Evolutionary conservation across 305 asterid genomes (phyloP), one percentile per base, ranked within the genome.

Genomic region (Petunia hybrid): DNA sequence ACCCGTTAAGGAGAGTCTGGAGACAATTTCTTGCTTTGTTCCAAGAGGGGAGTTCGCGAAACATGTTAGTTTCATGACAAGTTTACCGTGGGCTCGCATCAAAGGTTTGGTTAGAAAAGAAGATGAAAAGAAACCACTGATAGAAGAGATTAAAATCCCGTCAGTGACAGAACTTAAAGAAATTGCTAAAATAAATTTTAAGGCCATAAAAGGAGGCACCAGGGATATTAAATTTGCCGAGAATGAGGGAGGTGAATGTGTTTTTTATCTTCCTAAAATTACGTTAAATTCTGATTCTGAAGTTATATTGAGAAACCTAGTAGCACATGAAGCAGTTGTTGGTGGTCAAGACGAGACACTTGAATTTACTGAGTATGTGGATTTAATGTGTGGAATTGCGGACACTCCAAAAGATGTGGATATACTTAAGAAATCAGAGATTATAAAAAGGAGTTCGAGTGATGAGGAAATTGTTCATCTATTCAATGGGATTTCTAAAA

Each of bases 231-330:
- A 35, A 16, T 87, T 83, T 46, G 67, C 65, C 0, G 87, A 56
- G 5, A 42, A 56, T 4, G 78, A 85, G 36, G 56, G 14, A 2
- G 51, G 13, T 2, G 59, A 43, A 43, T 74, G 66, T 8, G 60
- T 16, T 2, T 59, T 89, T 7, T 82, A 84, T 64, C 87, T 85
- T 46, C 89, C 88, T 1, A 78, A 48, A 6, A 64, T 90, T 43
- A 88, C 59, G 14, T 38, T 89, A 36, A 78, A 77, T 4, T 22
- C 85, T 2, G 84, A 85, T 39, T 85, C 93, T 2, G 91, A 89
- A 71, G 86, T 85, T 4, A 65, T 89, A 40, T 16, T 88, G 57
- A 83, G 93, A 80, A 88, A 90, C 76, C 56, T 89, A 66, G 76
- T 89, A 45, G 90, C 89, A 1, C 85, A 85, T 60, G 92, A 89